Percentiles rank a stretch among this genome's conserved stretches.
Evolutionary conservation across 2,329 filamentous ascomycete species (phyloP).

Genomic region (Herpotrichia juniperi): DNA sequence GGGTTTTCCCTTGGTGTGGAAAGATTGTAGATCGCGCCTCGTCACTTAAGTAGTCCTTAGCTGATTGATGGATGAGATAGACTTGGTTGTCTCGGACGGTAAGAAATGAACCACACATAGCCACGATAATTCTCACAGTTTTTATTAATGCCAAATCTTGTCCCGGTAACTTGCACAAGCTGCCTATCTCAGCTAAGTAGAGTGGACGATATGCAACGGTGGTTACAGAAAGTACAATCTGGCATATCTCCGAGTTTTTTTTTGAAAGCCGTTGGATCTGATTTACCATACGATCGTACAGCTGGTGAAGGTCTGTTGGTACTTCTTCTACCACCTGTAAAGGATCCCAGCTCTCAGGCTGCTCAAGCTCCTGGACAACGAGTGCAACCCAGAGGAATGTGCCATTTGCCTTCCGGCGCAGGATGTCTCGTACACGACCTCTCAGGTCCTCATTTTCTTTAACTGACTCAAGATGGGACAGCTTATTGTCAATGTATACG

Average conservation of each 20-base stretch:
- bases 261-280: background rate
- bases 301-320: background rate
- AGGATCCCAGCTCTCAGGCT: background rate
- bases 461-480: background rate
- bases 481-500: background rate
- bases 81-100: background rate
- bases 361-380: background rate
- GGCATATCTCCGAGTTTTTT: background rate
- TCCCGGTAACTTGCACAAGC: background rate
- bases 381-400: too few species aligned
- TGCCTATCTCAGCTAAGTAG: background rate
- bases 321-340: background rate
- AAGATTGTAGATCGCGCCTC: constrained; percentile 31
- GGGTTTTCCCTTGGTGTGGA: constrained; percentile 27
- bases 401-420: constrained; percentile 39
- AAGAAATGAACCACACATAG: background rate
- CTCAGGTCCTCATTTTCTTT: background rate
- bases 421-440: background rate
- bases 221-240: background rate
- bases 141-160: background rate
- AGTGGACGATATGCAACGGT: background rate
- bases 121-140: background rate
- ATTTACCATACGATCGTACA: background rate
- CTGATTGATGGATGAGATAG: constrained; percentile 49
- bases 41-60: constrained; percentile 47